These are phyloP conservation scores for Amylocarpus encephaloides DNA, from an alignment of 2,329 filamentous ascomycete species.

Conservation along the genomic window DNA sequence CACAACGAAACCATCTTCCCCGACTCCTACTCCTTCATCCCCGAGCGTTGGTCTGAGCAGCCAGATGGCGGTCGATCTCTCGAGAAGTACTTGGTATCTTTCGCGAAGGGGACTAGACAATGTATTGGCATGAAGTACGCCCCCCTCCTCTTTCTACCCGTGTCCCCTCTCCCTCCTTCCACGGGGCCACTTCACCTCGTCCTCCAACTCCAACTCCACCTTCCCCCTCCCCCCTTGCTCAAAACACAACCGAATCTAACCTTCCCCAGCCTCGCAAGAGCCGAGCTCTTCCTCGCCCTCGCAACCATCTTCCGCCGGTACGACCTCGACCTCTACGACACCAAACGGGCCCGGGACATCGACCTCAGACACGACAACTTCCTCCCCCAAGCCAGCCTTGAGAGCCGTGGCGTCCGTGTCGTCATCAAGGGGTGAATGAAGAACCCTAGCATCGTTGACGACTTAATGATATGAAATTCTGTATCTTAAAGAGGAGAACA, in stretches of 20 bases:
- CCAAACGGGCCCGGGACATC: constrained; percentile 13
- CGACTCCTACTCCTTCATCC: constrained; percentile 27
- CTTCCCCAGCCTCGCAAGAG: constrained; percentile 16
- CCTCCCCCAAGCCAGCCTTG: constrained; percentile 8
- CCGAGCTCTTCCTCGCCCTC: constrained; percentile 18
- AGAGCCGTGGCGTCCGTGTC: constrained; percentile 17
- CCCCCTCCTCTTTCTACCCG: no score
- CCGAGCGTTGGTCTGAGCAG: constrained; percentile 35
- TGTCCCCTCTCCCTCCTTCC: no score
- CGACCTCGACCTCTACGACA: constrained; percentile 15
- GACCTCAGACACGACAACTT: constrained; percentile 18
- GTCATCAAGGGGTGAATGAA: constrained; percentile 4
- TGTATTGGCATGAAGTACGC: constrained; percentile 22
- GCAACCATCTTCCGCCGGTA: constrained; percentile 18
- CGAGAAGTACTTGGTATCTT: constrained; percentile 20
- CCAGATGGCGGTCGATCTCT: constrained; percentile 15
- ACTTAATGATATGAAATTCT: no score
- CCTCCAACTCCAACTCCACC: background rate
- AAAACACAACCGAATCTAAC: background rate
- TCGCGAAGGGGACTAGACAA: constrained; percentile 18
- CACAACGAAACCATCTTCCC: constrained; percentile 30
- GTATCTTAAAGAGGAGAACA: no score
- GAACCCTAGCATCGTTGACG: no score
- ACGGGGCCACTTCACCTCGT: no score
- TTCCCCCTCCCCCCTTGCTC: background rate